phyloP scores from a whole-genome alignment of 352 stramenopile species.

The Globisporangium iwayamae region DNA sequence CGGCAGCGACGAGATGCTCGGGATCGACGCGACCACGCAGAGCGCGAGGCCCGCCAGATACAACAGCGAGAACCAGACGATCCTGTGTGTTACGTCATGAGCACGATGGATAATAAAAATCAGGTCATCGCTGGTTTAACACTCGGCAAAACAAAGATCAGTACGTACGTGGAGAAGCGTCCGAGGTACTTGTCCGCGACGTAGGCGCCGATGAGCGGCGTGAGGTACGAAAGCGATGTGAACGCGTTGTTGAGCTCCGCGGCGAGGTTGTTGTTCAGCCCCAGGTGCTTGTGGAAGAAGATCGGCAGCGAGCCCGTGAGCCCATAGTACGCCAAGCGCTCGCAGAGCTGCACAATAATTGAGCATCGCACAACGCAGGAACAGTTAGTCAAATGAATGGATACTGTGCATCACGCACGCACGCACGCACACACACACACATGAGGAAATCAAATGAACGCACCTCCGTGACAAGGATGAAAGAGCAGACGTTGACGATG shows the following conservation, averaged over 20 bases:
- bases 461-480: slow-evolving; percentile 85
- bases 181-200: slow-evolving; percentile 76
- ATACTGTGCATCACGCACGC: background rate
- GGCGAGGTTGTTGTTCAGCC: slow-evolving; percentile 71
- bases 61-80: slow-evolving; percentile 68
- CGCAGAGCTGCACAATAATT: slow-evolving; percentile 49
- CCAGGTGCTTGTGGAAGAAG: slow-evolving; percentile 86
- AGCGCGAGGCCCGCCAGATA: slow-evolving; percentile 71
- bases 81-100: slow-evolving; percentile 21
- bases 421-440: background rate
- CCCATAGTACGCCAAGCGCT: slow-evolving; percentile 78
- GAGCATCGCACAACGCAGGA: background rate
- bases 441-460: background rate
- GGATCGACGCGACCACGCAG: slow-evolving; percentile 60
- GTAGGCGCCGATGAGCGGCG: slow-evolving; percentile 76
- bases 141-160: background rate
- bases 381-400: background rate
- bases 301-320: slow-evolving; percentile 82
- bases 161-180: slow-evolving; percentile 64
- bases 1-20: slow-evolving; percentile 49
- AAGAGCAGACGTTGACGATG: slow-evolving; percentile 84
- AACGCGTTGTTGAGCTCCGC: slow-evolving; percentile 87
- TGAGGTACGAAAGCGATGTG: slow-evolving; percentile 83
- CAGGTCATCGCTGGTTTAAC: background rate
- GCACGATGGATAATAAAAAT: background rate